Conservation (phyloP, 805 yeast species). For the Kazachstania africana region DNA sequence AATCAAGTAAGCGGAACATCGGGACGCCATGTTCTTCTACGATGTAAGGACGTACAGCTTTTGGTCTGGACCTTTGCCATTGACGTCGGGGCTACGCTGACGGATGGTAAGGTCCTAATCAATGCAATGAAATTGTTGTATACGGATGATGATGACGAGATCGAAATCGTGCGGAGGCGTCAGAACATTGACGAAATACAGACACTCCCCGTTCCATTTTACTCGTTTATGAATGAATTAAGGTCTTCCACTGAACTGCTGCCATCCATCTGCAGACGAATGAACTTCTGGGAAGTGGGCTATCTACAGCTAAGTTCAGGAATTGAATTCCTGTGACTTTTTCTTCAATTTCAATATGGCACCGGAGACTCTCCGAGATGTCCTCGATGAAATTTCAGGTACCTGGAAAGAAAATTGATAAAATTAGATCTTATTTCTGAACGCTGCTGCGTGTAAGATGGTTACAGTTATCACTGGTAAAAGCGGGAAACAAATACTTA, state of each 20-base stretch:
- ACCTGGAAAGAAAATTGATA: too few species aligned
- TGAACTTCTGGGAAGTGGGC: constrained; percentile 17
- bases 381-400: too few species aligned
- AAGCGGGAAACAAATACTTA: constrained; percentile 11
- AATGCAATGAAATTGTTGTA: constrained; percentile 20
- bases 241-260: constrained; percentile 5
- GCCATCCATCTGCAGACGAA: constrained; percentile 5
- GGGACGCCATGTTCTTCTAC: constrained; percentile 13
- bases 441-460: too few species aligned
- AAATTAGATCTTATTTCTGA: too few species aligned
- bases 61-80: too few species aligned
- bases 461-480: constrained; percentile 9
- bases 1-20: constrained; percentile 14
- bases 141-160: constrained; percentile 3
- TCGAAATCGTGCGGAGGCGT: background rate
- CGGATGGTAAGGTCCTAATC: constrained; percentile 2
- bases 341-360: too few species aligned
- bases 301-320: constrained; percentile 6
- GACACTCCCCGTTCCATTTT: constrained; percentile 8
- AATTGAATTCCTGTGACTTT: too few species aligned
- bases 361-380: too few species aligned
- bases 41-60: constrained; percentile 2
- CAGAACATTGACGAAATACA: constrained; percentile 14
- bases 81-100: too few species aligned
- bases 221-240: constrained; percentile 7